These are phyloP conservation scores for Fraxinus excelsior DNA, from an alignment of 257 asterid genomes.

Conservation along the genomic window DNA sequence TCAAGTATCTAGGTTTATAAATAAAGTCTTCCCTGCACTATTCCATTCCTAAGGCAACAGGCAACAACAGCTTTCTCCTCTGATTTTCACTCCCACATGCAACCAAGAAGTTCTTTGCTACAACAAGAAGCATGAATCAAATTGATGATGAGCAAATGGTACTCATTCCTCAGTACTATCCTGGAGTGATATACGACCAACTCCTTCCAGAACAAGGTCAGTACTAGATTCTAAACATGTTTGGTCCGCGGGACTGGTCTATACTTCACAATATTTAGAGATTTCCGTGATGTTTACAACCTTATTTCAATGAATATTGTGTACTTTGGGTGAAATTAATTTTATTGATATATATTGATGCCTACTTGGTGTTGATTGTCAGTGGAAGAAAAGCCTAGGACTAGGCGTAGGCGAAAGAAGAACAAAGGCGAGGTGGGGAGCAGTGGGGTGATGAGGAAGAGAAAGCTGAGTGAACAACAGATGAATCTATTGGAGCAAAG, in stretches of 20 bases:
- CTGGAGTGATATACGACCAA: constrained; percentile 31
- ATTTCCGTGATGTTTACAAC: no score
- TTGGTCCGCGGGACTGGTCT: background rate
- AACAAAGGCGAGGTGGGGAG: constrained; percentile 37
- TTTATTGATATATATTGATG: no score
- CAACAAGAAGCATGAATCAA: constrained; percentile 31
- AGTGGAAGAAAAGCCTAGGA: background rate
- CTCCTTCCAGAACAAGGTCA: constrained; percentile 39
- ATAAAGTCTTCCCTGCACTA: constrained; percentile 34
- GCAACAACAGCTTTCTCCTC: constrained; percentile 16
- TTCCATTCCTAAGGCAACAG: constrained; percentile 19
- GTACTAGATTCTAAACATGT: background rate
- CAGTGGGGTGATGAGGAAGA: constrained; percentile 50
- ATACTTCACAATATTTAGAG: no score
- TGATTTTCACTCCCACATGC: constrained; percentile 8
- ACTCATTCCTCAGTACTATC: constrained; percentile 55
- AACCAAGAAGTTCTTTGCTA: background rate
- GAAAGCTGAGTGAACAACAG: constrained; percentile 82
- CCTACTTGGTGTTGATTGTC: background rate
- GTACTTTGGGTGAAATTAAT: no score
- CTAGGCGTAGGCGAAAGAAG: constrained; percentile 18
- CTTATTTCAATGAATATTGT: no score
- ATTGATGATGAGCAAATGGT: constrained; percentile 46
- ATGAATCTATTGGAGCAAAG: constrained; percentile 53
- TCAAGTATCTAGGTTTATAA: constrained; percentile 36